Evolutionary conservation across 441 rosid species (phyloP).

Genomic region (Croton laevigatus): DNA sequence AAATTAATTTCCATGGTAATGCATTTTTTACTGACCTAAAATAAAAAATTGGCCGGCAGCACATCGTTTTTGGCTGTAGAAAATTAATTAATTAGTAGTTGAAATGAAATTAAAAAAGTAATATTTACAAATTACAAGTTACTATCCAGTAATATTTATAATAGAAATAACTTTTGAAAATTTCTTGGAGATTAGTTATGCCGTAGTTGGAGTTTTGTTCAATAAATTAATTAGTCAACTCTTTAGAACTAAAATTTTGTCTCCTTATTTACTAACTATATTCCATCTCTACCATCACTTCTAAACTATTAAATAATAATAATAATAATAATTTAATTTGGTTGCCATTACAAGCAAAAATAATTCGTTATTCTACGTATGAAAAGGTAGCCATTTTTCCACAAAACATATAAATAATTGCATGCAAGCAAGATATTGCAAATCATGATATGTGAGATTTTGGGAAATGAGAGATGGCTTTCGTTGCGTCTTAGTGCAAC

Average conservation of each 20-base stretch:
- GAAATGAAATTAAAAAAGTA: not conserved
- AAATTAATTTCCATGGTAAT: no score
- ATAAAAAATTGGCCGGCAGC: not conserved
- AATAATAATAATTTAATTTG: no score
- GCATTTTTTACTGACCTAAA: no score
- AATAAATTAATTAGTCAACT: slow-evolving; percentile 23
- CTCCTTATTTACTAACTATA: not conserved
- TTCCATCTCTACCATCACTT: no score
- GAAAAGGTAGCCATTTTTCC: not conserved
- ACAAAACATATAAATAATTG: not conserved
- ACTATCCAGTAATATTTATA: no score
- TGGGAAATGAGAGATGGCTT: slow-evolving; percentile 23
- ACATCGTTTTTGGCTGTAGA: not conserved
- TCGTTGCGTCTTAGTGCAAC: no score
- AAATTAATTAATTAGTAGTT: not conserved
- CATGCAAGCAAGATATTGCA: no score
- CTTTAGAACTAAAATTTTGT: slow-evolving; percentile 15
- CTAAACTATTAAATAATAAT: not conserved
- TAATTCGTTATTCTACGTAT: not conserved
- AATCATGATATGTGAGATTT: slow-evolving; percentile 14
- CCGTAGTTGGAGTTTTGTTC: not conserved
- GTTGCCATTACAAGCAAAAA: no score
- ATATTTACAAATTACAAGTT: no score
- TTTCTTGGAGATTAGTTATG: slow-evolving; percentile 20
- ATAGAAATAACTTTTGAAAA: no score